These are phyloP conservation scores for Plantago coronopus DNA, from an alignment of 305 asterid genomes.

Conservation along the genomic window DNA sequence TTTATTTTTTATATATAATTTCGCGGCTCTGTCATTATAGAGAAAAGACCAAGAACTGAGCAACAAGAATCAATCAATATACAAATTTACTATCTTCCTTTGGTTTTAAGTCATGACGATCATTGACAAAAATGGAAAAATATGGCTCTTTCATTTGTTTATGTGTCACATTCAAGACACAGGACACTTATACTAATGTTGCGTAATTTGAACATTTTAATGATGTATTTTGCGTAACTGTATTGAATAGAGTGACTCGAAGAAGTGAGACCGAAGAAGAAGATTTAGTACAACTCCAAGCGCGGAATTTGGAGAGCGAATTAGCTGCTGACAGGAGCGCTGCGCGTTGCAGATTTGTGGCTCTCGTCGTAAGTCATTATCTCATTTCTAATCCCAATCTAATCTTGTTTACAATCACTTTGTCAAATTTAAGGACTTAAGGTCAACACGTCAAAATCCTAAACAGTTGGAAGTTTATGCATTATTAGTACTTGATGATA, in stretches of 20 bases:
- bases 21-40: constrained; percentile 27
- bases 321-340: constrained; percentile 38
- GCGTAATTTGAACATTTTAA: no score
- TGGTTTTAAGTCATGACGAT: no score
- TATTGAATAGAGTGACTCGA: constrained; percentile 31
- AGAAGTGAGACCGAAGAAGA: constrained; percentile 34
- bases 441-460: neutral
- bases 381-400: neutral
- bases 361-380: constrained; percentile 42
- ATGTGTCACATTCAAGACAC: no score
- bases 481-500: constrained; percentile 9
- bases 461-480: constrained; percentile 23
- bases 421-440: constrained; percentile 5
- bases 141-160: no score
- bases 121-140: no score
- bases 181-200: no score
- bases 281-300: constrained; percentile 20
- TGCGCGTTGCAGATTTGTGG: constrained; percentile 59
- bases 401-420: neutral
- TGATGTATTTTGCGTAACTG: no score
- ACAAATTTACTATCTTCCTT: no score
- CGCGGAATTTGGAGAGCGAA: constrained; percentile 29
- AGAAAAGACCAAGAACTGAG: constrained; percentile 17
- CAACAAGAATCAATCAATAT: no score
- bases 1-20: neutral